Evolutionary conservation across 2,329 filamentous ascomycete species (phyloP).

Genomic region (Emericellopsis atlantica): DNA sequence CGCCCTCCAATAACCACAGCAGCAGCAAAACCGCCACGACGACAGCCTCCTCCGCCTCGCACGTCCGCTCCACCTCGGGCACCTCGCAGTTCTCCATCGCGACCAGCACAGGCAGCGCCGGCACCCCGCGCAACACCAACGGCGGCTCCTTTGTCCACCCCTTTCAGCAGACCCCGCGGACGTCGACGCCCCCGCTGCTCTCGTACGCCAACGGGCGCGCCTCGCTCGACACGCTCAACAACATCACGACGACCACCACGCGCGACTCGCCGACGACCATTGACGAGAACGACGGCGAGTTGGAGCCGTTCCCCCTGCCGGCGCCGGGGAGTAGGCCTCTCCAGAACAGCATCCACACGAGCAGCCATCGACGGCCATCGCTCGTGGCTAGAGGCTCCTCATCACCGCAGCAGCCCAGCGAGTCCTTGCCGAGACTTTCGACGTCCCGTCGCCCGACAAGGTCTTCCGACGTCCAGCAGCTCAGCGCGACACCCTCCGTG

Average conservation of each 20-base stretch:
- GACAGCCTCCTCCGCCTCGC: constrained; percentile 29
- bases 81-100: constrained; percentile 43
- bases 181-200: constrained; percentile 41
- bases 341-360: constrained; percentile 10
- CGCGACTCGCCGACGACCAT: constrained; percentile 45
- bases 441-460: too few species aligned
- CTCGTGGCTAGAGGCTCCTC: background rate
- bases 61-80: constrained; percentile 45
- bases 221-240: constrained; percentile 33
- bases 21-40: too few species aligned
- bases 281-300: constrained; percentile 36
- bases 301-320: constrained; percentile 10
- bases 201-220: constrained; percentile 44
- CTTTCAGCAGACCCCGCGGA: constrained; percentile 51
- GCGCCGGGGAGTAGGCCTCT: constrained; percentile 7
- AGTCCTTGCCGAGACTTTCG: too few species aligned
- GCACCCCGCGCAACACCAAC: constrained; percentile 16
- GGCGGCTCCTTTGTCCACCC: constrained; percentile 44
- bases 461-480: background rate
- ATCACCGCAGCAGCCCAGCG: too few species aligned
- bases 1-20: background rate
- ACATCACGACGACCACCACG: constrained; percentile 11
- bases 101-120: constrained; percentile 34
- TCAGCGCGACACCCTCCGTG: constrained; percentile 1
- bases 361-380: constrained; percentile 1